Base-by-base conservation (phyloP, 345 rosid genomes). In the Populus euphratica region DNA sequence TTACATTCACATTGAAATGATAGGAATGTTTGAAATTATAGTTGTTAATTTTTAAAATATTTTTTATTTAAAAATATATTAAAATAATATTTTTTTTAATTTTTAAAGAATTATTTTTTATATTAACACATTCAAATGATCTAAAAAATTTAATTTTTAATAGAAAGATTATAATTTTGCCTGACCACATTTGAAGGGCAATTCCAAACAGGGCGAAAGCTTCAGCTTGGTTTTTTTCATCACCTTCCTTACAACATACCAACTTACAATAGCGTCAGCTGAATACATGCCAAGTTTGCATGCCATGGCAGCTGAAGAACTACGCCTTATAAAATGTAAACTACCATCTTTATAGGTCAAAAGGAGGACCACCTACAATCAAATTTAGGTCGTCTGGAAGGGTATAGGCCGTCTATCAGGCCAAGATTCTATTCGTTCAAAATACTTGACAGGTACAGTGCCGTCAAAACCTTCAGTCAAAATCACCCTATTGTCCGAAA, bases 391-490 rank as follows among this genome's bases (percentile, higher is more conserved):
- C 64, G 52, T 77, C 64, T 66, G 73, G 18, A 89, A 89, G 11
- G 88, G 87, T 41, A 93, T 77, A 4, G 84, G 74, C 65, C 68
- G 78, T 36, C 91, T 80, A 70, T 83, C 89, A 23, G 99, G 98
- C 97, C 97, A 47, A 4, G 52, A 47, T 47, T 47, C 52, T 47
- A 47, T 47, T 47, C 52, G 14, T 47, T 47, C 52, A 47, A 47
- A 47, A 47, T 47, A 47, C 52, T 47, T 47, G 52, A 47, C 52
- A 13, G 52, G 52, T 93, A 93, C 91, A 4, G 87, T 87, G 64
- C 99, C 99, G 73, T 91, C 87, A 63, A 92, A 88, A 63, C 99
- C 99, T 85, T 95, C 98, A 2, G 96, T 93, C 84, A 95, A 78
- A 50, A 93, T 86, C 86, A 95, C 99, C 82, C 79, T 84, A 77